Conservation (phyloP, 225 moss, liverwort and hornwort species). For the Sphagnum contortum region DNA sequence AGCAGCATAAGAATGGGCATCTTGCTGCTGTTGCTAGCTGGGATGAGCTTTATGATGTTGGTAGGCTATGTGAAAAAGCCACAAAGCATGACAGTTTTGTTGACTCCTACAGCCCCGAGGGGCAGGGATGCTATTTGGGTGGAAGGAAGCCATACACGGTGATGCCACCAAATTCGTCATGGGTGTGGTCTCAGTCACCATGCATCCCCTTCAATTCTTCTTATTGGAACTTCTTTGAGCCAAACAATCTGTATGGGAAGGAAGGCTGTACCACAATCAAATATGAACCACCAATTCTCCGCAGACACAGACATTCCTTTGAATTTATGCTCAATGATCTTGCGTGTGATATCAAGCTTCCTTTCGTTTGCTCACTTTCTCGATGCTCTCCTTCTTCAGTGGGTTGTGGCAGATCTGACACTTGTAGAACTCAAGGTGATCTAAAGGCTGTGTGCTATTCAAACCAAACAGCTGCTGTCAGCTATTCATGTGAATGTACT, state of each 20-base stretch:
- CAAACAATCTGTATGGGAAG: conserved; percentile 29
- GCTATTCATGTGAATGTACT: conserved; percentile 35
- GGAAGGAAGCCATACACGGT: conserved; percentile 26
- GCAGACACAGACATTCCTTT: conserved; percentile 6
- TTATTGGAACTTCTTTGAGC: conserved; percentile 45
- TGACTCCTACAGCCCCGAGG: conserved; percentile 3
- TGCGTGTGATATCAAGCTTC: conserved; percentile 30
- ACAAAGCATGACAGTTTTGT: conserved; percentile 9
- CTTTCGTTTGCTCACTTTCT: conserved; percentile 40
- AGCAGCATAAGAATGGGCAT: conserved; percentile 24
- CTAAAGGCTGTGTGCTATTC: conserved; percentile 10
- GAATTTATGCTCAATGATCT: conserved; percentile 37
- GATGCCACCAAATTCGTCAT: conserved; percentile 14
- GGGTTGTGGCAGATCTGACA: conserved; percentile 27
- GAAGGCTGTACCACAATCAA: conserved; percentile 46
- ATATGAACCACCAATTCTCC: conserved; percentile 25
- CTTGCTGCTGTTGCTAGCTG: conserved; percentile 27
- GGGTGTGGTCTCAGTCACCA: conserved; percentile 29
- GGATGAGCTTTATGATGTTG: conserved; percentile 31
- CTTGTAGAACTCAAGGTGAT: conserved; percentile 36
- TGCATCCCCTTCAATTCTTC: conserved; percentile 36
- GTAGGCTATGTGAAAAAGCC: conserved; percentile 10
- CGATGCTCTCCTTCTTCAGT: conserved; percentile 29
- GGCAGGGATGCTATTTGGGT: conserved; percentile 38
- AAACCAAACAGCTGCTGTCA: conserved; percentile 8